These are phyloP conservation scores for Podila minutissima DNA, from an alignment of 192 early-diverging fungal genomes.

Conservation along the genomic window DNA sequence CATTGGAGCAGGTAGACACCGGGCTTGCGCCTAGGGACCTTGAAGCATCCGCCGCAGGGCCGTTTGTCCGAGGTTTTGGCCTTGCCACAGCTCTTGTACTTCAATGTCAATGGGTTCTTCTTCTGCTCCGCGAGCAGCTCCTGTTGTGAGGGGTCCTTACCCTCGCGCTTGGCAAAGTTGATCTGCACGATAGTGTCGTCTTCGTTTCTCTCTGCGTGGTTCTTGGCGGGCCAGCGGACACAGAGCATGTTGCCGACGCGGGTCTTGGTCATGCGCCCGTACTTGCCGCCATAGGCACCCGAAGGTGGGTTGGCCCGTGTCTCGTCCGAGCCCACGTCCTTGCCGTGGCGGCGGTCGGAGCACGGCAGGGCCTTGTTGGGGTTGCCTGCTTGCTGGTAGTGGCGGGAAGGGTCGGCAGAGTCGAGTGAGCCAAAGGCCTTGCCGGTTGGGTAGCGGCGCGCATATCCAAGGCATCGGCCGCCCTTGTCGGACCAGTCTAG, in stretches of 20 bases:
- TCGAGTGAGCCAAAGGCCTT: constrained; percentile 22
- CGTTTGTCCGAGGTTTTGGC: too few relatives aligned
- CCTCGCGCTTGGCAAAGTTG: constrained; percentile 24
- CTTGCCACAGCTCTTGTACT: too few relatives aligned
- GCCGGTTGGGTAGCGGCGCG: constrained; percentile 26
- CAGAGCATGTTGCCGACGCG: constrained; percentile 16
- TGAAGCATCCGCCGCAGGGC: constrained; percentile 40
- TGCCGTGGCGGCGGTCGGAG: constrained; percentile 27
- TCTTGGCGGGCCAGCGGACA: constrained; percentile 50
- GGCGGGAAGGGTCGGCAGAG: constrained; percentile 28
- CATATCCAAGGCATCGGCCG: constrained; percentile 13
- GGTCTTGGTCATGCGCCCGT: constrained; percentile 13
- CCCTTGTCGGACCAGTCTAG: constrained; percentile 27
- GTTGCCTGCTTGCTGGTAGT: constrained; percentile 36
- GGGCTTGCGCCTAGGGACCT: constrained; percentile 22
- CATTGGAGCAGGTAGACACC: constrained; percentile 43
- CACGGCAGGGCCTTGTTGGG: constrained; percentile 36
- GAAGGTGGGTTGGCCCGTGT: constrained; percentile 8
- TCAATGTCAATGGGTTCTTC: too few relatives aligned
- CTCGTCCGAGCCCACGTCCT: constrained; percentile 34
- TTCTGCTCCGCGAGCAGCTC: background rate
- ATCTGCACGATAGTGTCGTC: constrained; percentile 37
- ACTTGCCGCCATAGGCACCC: constrained; percentile 29
- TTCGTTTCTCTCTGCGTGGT: constrained; percentile 46
- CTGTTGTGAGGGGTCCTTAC: constrained; percentile 5